Percentiles rank a stretch among this genome's conserved stretches.
phyloP scores from a whole-genome alignment of 495 filamentous ascomycete species.

The Annulohypoxylon moriforme region DNA sequence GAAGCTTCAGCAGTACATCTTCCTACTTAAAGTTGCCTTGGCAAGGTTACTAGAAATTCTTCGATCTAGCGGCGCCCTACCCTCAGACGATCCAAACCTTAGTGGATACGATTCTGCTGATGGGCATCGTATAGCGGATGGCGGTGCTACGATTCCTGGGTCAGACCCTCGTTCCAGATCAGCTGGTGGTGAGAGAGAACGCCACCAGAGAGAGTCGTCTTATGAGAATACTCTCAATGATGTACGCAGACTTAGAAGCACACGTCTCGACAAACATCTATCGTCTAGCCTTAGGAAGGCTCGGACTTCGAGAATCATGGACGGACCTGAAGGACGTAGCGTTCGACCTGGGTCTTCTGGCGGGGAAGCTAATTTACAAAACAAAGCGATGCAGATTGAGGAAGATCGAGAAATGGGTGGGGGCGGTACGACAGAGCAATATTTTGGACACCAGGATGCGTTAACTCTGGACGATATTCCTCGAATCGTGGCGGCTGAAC shows the following conservation, averaged over 20 bases:
- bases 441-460: constrained; percentile 90
- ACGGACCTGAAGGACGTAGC: constrained; percentile 84
- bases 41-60: constrained; percentile 90
- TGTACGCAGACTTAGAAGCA: constrained; percentile 89
- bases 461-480: constrained; percentile 97
- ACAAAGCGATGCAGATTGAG: constrained; percentile 78
- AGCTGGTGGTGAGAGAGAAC: constrained; percentile 69
- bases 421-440: constrained; percentile 77
- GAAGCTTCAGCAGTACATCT: constrained; percentile 92
- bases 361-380: constrained; percentile 67
- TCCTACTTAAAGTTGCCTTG: constrained; percentile 89
- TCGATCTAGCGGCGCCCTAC: constrained; percentile 80
- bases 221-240: constrained; percentile 97
- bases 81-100: constrained; percentile 80
- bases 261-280: constrained; percentile 90
- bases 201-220: constrained; percentile 72
- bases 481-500: constrained; percentile 94
- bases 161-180: constrained; percentile 79
- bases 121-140: constrained; percentile 63
- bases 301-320: constrained; percentile 89
- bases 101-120: constrained; percentile 74
- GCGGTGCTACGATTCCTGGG: constrained; percentile 61
- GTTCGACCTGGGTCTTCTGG: constrained; percentile 84
- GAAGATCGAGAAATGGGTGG: constrained; percentile 83
- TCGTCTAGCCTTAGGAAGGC: constrained; percentile 92